A percentile compares a stretch with the other conserved stretches of the same genome.
phyloP scores from a whole-genome alignment of 495 filamentous ascomycete genomes.

The Annulohypoxylon nitens region DNA sequence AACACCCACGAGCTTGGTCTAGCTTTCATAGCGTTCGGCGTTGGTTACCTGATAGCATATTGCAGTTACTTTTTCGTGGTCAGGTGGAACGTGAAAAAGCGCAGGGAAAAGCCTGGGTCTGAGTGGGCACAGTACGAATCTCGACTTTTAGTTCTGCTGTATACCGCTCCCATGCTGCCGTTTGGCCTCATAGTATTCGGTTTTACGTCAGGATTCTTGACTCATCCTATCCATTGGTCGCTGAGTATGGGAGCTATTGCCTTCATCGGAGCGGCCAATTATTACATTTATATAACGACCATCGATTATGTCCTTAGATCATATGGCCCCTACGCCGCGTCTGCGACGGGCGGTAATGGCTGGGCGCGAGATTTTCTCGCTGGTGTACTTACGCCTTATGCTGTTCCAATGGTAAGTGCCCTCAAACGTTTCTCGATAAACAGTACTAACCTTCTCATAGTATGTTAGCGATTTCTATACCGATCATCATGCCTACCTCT shows the following conservation, averaged over 20 bases:
- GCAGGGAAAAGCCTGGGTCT: slow-evolving; percentile 63
- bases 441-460: slow-evolving; percentile 22
- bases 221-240: slow-evolving; percentile 74
- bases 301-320: slow-evolving; percentile 82
- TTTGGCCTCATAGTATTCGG: slow-evolving; percentile 74
- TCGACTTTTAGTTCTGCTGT: slow-evolving; percentile 71
- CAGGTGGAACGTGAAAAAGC: slow-evolving; percentile 63
- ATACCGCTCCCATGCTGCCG: slow-evolving; percentile 67
- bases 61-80: slow-evolving; percentile 65
- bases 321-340: slow-evolving; percentile 79
- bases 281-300: slow-evolving; percentile 79
- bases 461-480: slow-evolving; percentile 1
- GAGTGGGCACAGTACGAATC: slow-evolving; percentile 72
- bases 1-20: slow-evolving; percentile 64
- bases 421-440: no score
- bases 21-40: slow-evolving; percentile 68
- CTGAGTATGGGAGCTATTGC: slow-evolving; percentile 72
- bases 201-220: slow-evolving; percentile 71
- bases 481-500: not conserved
- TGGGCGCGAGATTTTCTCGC: slow-evolving; percentile 79
- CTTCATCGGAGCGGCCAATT: slow-evolving; percentile 77
- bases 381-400: slow-evolving; percentile 73
- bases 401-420: slow-evolving; percentile 65
- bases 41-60: slow-evolving; percentile 73
- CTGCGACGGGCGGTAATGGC: slow-evolving; percentile 79